A percentile compares a stretch with the other conserved stretches of the same genome.
These are phyloP conservation scores for Aspergillus jensenii DNA, from an alignment of 2,329 filamentous ascomycete genomes.

Conservation along the genomic window DNA sequence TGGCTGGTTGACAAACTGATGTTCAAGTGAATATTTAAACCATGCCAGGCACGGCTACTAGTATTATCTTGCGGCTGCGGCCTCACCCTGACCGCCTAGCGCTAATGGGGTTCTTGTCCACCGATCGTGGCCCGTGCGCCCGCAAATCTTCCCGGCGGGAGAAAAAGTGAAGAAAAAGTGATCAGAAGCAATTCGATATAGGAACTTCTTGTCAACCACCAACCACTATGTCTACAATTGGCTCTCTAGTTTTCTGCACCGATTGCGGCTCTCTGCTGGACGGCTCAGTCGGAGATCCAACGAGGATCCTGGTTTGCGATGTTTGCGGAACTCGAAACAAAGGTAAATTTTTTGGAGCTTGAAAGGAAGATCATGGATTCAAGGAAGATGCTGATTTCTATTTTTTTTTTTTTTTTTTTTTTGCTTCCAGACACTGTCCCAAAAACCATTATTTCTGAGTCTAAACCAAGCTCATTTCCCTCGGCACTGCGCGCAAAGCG, in stretches of 20 bases:
- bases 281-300: slow-evolving; percentile 71
- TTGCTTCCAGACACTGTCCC: slow-evolving; percentile 64
- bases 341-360: slow-evolving; percentile 53
- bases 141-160: slow-evolving; percentile 21
- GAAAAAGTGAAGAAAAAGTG: slow-evolving; percentile 23
- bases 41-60: slow-evolving; percentile 21
- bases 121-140: slow-evolving; percentile 16
- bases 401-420: slow-evolving; percentile 1
- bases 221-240: slow-evolving; percentile 75
- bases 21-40: slow-evolving; percentile 19
- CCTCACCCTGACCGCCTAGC: slow-evolving; percentile 25
- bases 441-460: slow-evolving; percentile 74
- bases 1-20: slow-evolving; percentile 8
- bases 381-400: slow-evolving; percentile 16
- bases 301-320: slow-evolving; percentile 76
- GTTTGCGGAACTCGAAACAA: slow-evolving; percentile 82
- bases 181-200: neutral
- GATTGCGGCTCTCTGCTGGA: slow-evolving; percentile 91
- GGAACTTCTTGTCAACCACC: neutral
- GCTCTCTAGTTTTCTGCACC: slow-evolving; percentile 87
- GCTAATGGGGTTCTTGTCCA: slow-evolving; percentile 21
- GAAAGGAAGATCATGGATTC: neutral
- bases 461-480: slow-evolving; percentile 88
- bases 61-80: slow-evolving; percentile 22
- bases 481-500: slow-evolving; percentile 82